A percentile compares a stretch with the other conserved stretches of the same genome.
Evolutionary conservation across 2,329 filamentous ascomycete species (phyloP).

Genomic region (Xylariaceae sp.): DNA sequence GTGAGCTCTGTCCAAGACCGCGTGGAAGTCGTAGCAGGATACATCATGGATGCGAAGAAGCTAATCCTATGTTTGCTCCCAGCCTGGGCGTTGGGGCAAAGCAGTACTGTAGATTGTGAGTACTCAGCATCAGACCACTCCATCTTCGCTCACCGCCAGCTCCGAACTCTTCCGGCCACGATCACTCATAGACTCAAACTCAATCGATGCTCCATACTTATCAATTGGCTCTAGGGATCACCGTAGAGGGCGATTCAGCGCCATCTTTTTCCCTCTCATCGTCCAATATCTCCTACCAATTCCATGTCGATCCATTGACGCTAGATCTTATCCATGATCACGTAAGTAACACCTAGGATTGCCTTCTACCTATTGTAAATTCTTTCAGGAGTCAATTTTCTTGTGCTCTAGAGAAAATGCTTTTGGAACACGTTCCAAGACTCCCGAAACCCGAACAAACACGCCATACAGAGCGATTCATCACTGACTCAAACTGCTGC

Average conservation of each 20-base stretch:
- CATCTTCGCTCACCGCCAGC: background rate
- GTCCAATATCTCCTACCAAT: constrained; percentile 54
- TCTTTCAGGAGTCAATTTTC: too few species aligned
- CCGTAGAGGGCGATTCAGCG: constrained; percentile 23
- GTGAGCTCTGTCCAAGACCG: background rate
- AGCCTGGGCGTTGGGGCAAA: constrained; percentile 12
- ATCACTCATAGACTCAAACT: background rate
- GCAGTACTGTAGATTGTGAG: constrained; percentile 14
- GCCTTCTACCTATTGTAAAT: too few species aligned
- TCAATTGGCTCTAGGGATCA: constrained; percentile 23
- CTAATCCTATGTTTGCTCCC: constrained; percentile 14
- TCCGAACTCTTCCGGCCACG: background rate
- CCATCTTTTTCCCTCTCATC: constrained; percentile 28
- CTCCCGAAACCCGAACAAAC: too few species aligned
- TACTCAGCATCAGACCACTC: background rate
- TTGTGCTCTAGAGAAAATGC: too few species aligned
- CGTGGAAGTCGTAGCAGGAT: constrained; percentile 1
- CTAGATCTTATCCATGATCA: constrained; percentile 60
- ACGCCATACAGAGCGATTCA: too few species aligned
- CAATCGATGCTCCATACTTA: constrained; percentile 10
- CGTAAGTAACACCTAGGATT: background rate
- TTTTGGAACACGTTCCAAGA: too few species aligned
- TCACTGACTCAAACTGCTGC: too few species aligned
- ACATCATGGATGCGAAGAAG: constrained; percentile 13
- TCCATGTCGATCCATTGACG: constrained; percentile 56